Conservation (phyloP, 1,284 basidiomycete species). For the Melampsora americana region DNA sequence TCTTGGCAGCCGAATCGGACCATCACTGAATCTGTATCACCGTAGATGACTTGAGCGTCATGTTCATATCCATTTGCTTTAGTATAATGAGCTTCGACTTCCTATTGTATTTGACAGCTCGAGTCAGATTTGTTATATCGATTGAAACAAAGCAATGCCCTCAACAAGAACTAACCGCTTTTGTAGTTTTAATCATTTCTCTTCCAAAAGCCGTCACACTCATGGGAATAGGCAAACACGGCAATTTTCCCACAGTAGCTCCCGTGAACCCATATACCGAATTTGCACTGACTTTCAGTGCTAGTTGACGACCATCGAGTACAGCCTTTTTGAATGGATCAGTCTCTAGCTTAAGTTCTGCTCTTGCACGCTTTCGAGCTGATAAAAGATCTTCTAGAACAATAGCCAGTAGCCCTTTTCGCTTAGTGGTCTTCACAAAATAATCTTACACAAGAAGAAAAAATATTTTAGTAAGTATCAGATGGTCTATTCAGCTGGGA, state of each 20-base stretch:
- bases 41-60: slow-evolving; percentile 89
- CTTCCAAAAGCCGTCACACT: slow-evolving; percentile 89
- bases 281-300: slow-evolving; percentile 93
- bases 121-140: not conserved
- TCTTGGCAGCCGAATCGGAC: slow-evolving; percentile 86
- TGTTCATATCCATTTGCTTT: slow-evolving; percentile 77
- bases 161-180: slow-evolving; percentile 60
- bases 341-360: slow-evolving; percentile 87
- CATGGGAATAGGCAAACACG: slow-evolving; percentile 88
- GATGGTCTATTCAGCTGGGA: not conserved
- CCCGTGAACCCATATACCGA: slow-evolving; percentile 97
- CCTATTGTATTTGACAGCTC: slow-evolving; percentile 57
- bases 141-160: not conserved
- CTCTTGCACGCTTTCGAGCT: slow-evolving; percentile 85
- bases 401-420: slow-evolving; percentile 84
- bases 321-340: slow-evolving; percentile 94
- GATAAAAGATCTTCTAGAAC: slow-evolving; percentile 85
- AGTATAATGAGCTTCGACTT: slow-evolving; percentile 82
- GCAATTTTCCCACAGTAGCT: slow-evolving; percentile 88
- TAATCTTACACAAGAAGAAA: slow-evolving; percentile 62
- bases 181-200: slow-evolving; percentile 95
- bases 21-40: slow-evolving; percentile 98
- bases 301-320: slow-evolving; percentile 86
- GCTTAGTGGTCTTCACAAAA: slow-evolving; percentile 68
- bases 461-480: not conserved